Evolutionary conservation across 164 flowering plant genomes (phyloP), one percentile per base, ranked within the genome.

Genomic region (Warburgia ugandensis): DNA sequence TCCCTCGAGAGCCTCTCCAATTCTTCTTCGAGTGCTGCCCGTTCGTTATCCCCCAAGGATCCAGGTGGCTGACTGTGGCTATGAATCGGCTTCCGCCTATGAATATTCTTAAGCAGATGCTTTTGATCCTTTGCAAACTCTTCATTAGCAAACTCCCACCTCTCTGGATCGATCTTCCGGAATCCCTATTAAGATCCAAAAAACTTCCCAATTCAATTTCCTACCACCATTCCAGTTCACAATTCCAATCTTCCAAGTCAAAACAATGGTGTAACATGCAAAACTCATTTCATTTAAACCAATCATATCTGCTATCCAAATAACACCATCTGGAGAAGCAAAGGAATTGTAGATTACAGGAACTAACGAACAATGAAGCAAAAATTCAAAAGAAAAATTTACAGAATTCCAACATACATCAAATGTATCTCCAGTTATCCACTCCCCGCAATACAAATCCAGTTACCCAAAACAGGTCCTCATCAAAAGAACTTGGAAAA

Each of bases 111-210:
- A 3, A 91, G 92, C 20, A 84, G 77, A 70, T 91, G 94, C 68
- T 83, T 87, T 45, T 91, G 78, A 64, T 76, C 97, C 66, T 81
- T 84, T 27, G 73, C 59, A 62, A 91, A 91, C 3, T 79, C 97
- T 37, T 91, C 96, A 68, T 87, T 91, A 6, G 86, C 80, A 73
- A 90, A 90, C 53, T 90, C 97, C 97, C 97, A 90, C 54, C 53
- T 77, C 65, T 90, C 96, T 2, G 97, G 90, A 68, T 91, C 96
- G 49, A 79, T 76, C 68, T 91, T 91, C 27, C 84, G 74, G 52
- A 91, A 91, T 16, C 97, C 97, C 97, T 91, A 62, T 60, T 31
- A 54, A 45, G 29, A 54, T 2, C 8, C 5, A 29, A 13, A 41
- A 29, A 29, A 5, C 10, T 41, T 21, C 7, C 31, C 48, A 41